Evolutionary conservation across 2,329 filamentous ascomycete genomes (phyloP).

Genomic region (Ophiocordyceps camponoti-floridani): DNA sequence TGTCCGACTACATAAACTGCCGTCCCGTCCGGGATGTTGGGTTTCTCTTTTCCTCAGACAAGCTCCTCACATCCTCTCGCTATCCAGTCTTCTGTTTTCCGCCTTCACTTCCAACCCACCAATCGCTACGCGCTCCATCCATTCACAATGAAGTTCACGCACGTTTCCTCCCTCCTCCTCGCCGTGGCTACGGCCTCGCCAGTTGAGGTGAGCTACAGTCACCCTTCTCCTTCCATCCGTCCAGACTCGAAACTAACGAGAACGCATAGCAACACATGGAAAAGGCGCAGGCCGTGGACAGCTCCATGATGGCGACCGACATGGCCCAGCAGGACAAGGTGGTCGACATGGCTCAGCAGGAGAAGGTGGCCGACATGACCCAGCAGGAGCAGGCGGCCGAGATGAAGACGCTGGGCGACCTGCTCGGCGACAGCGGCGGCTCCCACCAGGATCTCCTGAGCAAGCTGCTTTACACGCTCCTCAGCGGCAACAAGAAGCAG

Average conservation of each 20-base stretch:
- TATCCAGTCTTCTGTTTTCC: not conserved
- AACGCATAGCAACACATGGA: not conserved
- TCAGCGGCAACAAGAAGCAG: not conserved
- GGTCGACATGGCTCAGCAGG: not conserved
- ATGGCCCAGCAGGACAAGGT: not conserved
- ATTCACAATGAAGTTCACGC: not conserved
- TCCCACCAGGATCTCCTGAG: not conserved
- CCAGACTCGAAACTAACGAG: not conserved
- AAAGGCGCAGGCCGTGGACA: not conserved
- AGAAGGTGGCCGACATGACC: not conserved
- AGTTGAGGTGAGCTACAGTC: not conserved
- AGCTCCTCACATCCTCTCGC: not conserved
- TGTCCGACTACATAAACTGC: not conserved
- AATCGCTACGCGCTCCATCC: not conserved
- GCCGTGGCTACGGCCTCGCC: not conserved
- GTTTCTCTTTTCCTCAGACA: not conserved
- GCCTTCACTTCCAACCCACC: not conserved
- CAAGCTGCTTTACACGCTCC: not conserved
- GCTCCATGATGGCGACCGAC: too few relatives aligned
- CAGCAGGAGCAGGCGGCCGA: not conserved
- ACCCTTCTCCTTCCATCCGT: too few relatives aligned
- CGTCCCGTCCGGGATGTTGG: not conserved
- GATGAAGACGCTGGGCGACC: not conserved
- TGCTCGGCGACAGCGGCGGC: not conserved
- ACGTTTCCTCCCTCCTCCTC: not conserved